Evolutionary conservation across 345 rosid species (phyloP).

Genomic region (Gossypium turneri): DNA sequence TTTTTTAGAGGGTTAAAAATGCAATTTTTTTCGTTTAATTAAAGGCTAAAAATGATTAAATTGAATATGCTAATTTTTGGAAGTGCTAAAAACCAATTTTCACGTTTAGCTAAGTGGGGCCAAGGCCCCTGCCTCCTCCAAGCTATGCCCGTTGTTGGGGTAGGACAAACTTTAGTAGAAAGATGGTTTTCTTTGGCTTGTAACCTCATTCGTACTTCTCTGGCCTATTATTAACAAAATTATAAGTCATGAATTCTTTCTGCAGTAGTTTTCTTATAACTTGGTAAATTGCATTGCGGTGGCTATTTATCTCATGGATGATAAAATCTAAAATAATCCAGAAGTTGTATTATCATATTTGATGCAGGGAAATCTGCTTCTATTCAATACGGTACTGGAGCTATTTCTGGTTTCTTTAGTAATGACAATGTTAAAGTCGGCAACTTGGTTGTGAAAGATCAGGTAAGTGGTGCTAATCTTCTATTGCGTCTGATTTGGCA

Average conservation of each 20-base stretch:
- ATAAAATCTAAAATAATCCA: slow-evolving; percentile 31
- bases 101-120: too few species aligned
- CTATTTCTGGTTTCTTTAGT: slow-evolving; percentile 80
- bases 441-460: slow-evolving; percentile 61
- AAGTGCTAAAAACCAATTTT: too few species aligned
- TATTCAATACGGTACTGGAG: slow-evolving; percentile 59
- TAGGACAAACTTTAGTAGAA: not conserved
- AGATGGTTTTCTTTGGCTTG: not conserved
- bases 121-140: too few species aligned
- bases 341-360: slow-evolving; percentile 1
- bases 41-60: too few species aligned
- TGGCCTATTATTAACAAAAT: not conserved
- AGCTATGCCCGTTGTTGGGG: not conserved
- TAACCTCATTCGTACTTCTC: not conserved
- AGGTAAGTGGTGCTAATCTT: slow-evolving; percentile 35
- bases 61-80: too few species aligned
- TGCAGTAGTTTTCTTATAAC: slow-evolving; percentile 23
- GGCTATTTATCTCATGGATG: slow-evolving; percentile 49
- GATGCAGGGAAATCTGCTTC: slow-evolving; percentile 70
- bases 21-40: too few species aligned
- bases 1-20: too few species aligned
- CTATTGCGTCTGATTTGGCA: not conserved
- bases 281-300: slow-evolving; percentile 45
- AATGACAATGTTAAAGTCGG: slow-evolving; percentile 76
- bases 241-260: not conserved